Evolutionary conservation across 2,329 filamentous ascomycete genomes (phyloP).

Genomic region (Penicillium sclerotiorum): DNA sequence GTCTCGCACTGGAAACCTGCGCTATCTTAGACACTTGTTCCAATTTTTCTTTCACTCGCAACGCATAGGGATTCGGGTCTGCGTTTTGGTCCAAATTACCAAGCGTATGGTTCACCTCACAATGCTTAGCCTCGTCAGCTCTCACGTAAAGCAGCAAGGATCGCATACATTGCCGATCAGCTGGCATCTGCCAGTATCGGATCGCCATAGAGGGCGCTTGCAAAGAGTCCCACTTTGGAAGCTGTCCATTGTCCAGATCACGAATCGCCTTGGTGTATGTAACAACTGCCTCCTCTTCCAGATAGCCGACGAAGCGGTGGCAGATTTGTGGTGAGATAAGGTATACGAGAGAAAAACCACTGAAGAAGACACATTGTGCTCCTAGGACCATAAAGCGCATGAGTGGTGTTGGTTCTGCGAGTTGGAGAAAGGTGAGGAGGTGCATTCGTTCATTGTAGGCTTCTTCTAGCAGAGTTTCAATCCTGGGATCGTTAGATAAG

Average conservation of each 20-base stretch:
- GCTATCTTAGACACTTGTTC: too few relatives aligned
- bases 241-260: conserved; percentile 80
- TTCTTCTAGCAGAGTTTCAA: conserved; percentile 87
- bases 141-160: conserved; percentile 87
- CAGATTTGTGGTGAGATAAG: conserved; percentile 83
- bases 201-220: conserved; percentile 85
- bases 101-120: conserved; percentile 95
- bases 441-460: conserved; percentile 95
- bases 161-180: conserved; percentile 77
- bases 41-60: too few relatives aligned
- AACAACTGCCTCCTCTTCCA: conserved; percentile 95
- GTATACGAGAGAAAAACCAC: conserved; percentile 86
- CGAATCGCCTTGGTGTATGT: conserved; percentile 89
- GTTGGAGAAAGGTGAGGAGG: conserved; percentile 87
- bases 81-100: conserved; percentile 81
- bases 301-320: conserved; percentile 93
- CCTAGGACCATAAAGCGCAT: conserved; percentile 91
- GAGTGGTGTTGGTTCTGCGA: conserved; percentile 81
- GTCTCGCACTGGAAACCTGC: too few relatives aligned
- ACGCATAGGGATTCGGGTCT: conserved; percentile 96
- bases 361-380: conserved; percentile 96
- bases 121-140: conserved; percentile 84
- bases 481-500: conserved; percentile 54
- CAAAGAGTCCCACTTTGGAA: conserved; percentile 80
- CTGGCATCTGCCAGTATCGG: conserved; percentile 92